Percentiles rank a stretch among this genome's conserved stretches.
These are phyloP conservation scores for Penicillium sp. DNA, from an alignment of 2,329 filamentous ascomycete species.

Conservation along the genomic window DNA sequence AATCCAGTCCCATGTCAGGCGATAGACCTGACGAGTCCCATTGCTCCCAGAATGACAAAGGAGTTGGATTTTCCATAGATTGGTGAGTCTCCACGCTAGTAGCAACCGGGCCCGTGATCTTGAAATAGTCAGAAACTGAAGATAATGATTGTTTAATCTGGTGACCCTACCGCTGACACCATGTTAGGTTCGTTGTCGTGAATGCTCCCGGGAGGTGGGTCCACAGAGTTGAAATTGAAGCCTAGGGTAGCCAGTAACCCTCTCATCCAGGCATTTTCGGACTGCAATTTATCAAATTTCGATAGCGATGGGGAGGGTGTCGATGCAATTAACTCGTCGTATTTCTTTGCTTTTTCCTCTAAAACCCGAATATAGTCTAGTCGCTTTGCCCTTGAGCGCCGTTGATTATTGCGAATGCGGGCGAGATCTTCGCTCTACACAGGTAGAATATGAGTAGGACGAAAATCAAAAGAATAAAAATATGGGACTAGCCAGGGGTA, in stretches of 20 bases:
- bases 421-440: conserved; percentile 11
- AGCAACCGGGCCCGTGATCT: no score
- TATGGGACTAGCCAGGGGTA: background rate
- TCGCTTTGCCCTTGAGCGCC: conserved; percentile 8
- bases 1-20: background rate
- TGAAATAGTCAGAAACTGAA: no score
- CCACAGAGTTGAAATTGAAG: no score
- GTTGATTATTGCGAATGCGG: conserved; percentile 6
- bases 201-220: no score
- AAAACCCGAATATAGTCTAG: conserved; percentile 9
- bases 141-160: no score
- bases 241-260: no score
- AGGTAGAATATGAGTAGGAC: background rate
- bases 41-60: background rate
- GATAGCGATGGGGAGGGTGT: background rate
- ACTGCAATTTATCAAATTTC: conserved; percentile 1
- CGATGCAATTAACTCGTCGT: conserved; percentile 2
- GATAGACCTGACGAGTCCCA: background rate
- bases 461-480: no score
- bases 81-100: background rate
- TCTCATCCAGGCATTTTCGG: no score
- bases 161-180: no score
- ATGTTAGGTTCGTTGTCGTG: no score
- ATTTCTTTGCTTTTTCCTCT: conserved; percentile 16
- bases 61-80: no score